These are phyloP conservation scores for Citrus unshiu DNA, from an alignment of 345 rosid genomes.

Conservation along the genomic window DNA sequence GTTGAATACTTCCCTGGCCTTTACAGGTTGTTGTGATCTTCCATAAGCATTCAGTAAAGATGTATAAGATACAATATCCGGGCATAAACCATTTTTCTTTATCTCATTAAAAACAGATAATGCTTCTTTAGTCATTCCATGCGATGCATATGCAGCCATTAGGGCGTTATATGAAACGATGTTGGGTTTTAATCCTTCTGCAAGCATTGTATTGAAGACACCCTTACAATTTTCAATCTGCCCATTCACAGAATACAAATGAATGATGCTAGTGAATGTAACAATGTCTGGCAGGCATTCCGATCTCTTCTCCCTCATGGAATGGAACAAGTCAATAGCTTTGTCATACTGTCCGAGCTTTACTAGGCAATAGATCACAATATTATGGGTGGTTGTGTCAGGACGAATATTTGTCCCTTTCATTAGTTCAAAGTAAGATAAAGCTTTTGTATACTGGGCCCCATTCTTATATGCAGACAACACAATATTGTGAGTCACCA, in stretches of 20 bases:
- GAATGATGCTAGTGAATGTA: slow-evolving; percentile 75
- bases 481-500: slow-evolving; percentile 87
- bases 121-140: slow-evolving; percentile 81
- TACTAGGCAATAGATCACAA: slow-evolving; percentile 69
- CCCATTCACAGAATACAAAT: slow-evolving; percentile 68
- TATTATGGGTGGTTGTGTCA: slow-evolving; percentile 80
- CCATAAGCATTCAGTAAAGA: slow-evolving; percentile 88
- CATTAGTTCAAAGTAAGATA: slow-evolving; percentile 88
- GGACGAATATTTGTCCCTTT: slow-evolving; percentile 80
- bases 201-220: slow-evolving; percentile 67
- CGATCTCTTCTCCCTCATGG: slow-evolving; percentile 75
- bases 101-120: slow-evolving; percentile 65
- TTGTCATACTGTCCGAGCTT: slow-evolving; percentile 70
- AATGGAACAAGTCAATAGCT: slow-evolving; percentile 69
- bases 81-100: slow-evolving; percentile 52
- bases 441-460: slow-evolving; percentile 69
- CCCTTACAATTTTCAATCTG: slow-evolving; percentile 75
- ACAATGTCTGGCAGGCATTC: slow-evolving; percentile 74
- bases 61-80: slow-evolving; percentile 84
- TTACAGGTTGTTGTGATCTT: slow-evolving; percentile 69
- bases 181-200: slow-evolving; percentile 85
- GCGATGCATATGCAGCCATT: slow-evolving; percentile 79
- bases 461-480: slow-evolving; percentile 86
- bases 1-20: slow-evolving; percentile 70
- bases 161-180: slow-evolving; percentile 74